Conservation (phyloP, 805 yeast species). For the Kuraishia capsulata region DNA sequence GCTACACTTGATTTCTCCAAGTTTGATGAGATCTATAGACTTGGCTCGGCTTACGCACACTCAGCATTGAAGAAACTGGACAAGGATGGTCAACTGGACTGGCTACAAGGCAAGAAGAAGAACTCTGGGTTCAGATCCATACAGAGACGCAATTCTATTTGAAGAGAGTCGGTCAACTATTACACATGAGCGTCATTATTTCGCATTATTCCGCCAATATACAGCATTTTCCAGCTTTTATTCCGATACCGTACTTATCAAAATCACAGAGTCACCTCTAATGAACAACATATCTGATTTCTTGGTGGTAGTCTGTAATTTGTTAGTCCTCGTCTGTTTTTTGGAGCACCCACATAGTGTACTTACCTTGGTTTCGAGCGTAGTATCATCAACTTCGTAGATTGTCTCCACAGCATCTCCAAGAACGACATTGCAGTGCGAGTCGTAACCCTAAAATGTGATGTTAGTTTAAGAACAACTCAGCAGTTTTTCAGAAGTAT, state of each 20-base stretch:
- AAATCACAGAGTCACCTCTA: conserved; percentile 95
- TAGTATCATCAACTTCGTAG: conserved; percentile 44
- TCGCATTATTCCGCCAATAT: no score
- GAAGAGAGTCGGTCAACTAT: conserved; percentile 5
- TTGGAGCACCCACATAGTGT: conserved; percentile 1
- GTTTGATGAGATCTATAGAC: conserved; percentile 80
- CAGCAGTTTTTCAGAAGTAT: background rate
- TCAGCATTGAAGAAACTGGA: conserved; percentile 43
- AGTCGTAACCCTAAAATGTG: conserved; percentile 70
- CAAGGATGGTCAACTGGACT: conserved; percentile 45
- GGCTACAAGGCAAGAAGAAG: conserved; percentile 42
- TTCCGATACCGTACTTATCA: conserved; percentile 29
- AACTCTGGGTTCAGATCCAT: conserved; percentile 17
- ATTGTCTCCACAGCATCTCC: conserved; percentile 88
- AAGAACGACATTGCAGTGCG: conserved; percentile 92
- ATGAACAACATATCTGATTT: conserved; percentile 85
- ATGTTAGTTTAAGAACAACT: conserved; percentile 7
- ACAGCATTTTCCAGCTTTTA: background rate
- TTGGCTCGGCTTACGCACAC: conserved; percentile 71
- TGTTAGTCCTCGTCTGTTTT: conserved; percentile 2
- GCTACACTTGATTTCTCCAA: conserved; percentile 90
- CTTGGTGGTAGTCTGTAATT: conserved; percentile 34
- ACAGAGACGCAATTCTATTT: conserved; percentile 61
- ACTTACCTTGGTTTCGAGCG: conserved; percentile 26
- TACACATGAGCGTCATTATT: no score